These are phyloP conservation scores for Rhynchosporium agropyri DNA, from an alignment of 2,329 filamentous ascomycete species.

Conservation along the genomic window DNA sequence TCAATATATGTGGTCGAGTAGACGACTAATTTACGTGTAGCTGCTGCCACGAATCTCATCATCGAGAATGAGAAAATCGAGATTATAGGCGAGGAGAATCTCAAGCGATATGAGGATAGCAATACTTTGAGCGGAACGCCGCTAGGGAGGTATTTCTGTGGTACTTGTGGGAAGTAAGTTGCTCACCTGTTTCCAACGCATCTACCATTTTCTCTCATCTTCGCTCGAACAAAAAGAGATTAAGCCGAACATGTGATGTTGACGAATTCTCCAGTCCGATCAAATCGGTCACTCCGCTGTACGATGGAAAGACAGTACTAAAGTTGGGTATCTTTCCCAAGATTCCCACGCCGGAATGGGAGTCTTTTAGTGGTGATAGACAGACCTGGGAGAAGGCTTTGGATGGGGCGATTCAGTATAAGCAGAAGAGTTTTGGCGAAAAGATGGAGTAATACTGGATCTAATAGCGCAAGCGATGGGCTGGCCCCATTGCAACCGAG, in stretches of 20 bases:
- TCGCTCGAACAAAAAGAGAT: not conserved
- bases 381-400: constrained; percentile 45
- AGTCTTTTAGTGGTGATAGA: constrained; percentile 48
- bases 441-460: constrained; percentile 17
- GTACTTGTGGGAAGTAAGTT: constrained; percentile 49
- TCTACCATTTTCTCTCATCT: not conserved
- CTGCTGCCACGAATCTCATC: constrained; percentile 37
- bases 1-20: not conserved
- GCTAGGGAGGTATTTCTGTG: constrained; percentile 50
- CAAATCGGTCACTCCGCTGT: constrained; percentile 47
- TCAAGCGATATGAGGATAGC: constrained; percentile 50
- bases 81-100: constrained; percentile 44
- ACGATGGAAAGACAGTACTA: constrained; percentile 49
- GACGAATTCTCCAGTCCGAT: constrained; percentile 46
- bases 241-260: not conserved
- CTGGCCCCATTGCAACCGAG: no score
- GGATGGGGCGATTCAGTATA: constrained; percentile 28
- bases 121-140: constrained; percentile 51
- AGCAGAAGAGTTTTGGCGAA: constrained; percentile 27
- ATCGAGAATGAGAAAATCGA: constrained; percentile 47
- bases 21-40: not conserved
- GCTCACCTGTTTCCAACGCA: not conserved
- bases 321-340: constrained; percentile 55
- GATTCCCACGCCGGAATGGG: constrained; percentile 50
- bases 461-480: no score